Conservation (phyloP, 352 stramenopile species). For the Pythium oligandrum region DNA sequence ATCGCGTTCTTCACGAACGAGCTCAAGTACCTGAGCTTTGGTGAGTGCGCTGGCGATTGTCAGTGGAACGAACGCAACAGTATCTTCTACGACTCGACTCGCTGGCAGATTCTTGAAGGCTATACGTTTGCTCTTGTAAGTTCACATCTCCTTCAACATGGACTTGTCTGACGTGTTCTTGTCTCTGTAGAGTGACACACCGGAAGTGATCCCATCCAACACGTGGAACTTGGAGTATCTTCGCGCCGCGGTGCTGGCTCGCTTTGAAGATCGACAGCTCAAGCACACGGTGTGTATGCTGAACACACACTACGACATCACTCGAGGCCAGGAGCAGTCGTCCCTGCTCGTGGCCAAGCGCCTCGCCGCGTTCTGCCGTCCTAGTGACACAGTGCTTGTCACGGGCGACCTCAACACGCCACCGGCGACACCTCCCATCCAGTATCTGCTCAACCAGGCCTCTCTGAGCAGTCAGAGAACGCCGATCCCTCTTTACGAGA, state of each 20-base stretch:
- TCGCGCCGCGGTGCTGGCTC: constrained; percentile 44
- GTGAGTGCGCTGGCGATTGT: constrained; percentile 57
- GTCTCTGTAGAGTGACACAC: constrained; percentile 52
- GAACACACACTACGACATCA: constrained; percentile 76
- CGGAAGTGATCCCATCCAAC: constrained; percentile 47
- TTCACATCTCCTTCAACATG: neutral
- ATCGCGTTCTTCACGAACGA: constrained; percentile 40
- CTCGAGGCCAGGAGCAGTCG: constrained; percentile 44
- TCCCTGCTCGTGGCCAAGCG: constrained; percentile 42
- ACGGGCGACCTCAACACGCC: constrained; percentile 66
- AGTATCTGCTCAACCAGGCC: constrained; percentile 33
- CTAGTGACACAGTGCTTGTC: constrained; percentile 46
- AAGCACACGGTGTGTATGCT: constrained; percentile 50
- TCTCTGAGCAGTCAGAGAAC: constrained; percentile 24
- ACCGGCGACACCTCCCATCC: constrained; percentile 24
- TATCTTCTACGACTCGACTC: constrained; percentile 53
- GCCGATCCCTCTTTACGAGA: constrained; percentile 57
- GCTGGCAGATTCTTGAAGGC: constrained; percentile 34
- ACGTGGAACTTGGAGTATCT: constrained; percentile 64
- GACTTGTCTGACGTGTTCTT: constrained; percentile 1
- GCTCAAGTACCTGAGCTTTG: constrained; percentile 36
- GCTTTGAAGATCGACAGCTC: constrained; percentile 35
- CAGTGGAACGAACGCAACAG: constrained; percentile 57
- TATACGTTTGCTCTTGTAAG: constrained; percentile 60
- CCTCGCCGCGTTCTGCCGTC: constrained; percentile 34